Evolutionary conservation across 495 filamentous ascomycete genomes (phyloP), one percentile per base, ranked within the genome.

Genomic region (Evansstolkia leycettana): DNA sequence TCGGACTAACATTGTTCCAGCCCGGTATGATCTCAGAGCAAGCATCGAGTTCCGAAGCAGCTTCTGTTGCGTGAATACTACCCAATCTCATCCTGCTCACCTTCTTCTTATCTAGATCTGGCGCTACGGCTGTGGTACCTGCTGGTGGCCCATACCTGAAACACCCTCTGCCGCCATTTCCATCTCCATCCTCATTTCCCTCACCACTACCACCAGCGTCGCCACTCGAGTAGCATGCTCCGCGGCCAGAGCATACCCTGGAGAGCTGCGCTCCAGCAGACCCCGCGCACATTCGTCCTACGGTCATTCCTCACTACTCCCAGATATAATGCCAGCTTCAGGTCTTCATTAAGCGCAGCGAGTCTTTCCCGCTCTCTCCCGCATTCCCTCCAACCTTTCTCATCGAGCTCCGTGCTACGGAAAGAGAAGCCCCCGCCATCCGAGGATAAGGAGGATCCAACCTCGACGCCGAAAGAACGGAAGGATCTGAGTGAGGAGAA

Each of bases 221-320:
- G 33, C 20, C 37, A 38, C 20, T 23, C 39, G 17, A 48, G 38
- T 54, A 72, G 65, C 55, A 72, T 72, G 68, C 55, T 70, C 55
- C 61, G 62, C 58, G 59, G 63, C 55, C 66, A 67, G 56, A 64
- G 62, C 43, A 54, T 70, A 48, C 64, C 66, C 60, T 71, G 67
- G 69, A 70, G 69, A 61, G 65, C 60, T 55, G 60, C 61, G 52
- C 63, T 70, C 57, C 62, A 63, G 36, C 53, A 57, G 55, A 59
- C 57, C 43, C 47, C 57, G 51, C 60, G 61, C 37, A 43, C 61
- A 37, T 39, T 61, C 23, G 38, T 58, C 31, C 48, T 51, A 33
- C 53, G 51, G 30, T 42, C 59, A 23, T 47, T 54, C n/a, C 43
- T 54, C 29, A 36, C 46, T 41, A 46, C 55, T 25, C 34, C 58